Percentiles rank a stretch among this genome's conserved stretches.
Conservation (phyloP, 1,284 basidiomycete genomes). For the Trametes hirsuta region DNA sequence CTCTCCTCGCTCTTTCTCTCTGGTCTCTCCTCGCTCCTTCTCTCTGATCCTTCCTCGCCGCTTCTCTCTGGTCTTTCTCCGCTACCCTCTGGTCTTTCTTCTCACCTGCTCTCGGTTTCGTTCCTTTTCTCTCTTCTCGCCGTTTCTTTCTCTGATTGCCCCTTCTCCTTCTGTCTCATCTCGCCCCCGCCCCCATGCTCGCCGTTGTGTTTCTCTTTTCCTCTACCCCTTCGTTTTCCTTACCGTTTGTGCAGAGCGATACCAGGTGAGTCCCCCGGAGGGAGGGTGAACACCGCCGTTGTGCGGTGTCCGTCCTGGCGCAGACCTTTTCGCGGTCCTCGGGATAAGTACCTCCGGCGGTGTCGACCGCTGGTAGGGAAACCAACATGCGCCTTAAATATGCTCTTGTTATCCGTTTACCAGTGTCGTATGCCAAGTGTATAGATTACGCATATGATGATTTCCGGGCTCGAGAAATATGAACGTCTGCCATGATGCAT, state of each 20-base stretch:
- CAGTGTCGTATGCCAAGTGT: not conserved
- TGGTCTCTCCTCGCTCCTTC: too few relatives aligned
- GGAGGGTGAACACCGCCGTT: not conserved
- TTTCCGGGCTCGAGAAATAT: too few relatives aligned
- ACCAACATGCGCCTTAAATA: conserved; percentile 4
- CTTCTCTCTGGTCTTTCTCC: too few relatives aligned
- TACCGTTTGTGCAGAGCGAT: too few relatives aligned
- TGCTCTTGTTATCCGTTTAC: not conserved
- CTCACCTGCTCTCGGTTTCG: not conserved
- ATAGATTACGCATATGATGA: not conserved
- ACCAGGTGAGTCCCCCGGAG: not conserved
- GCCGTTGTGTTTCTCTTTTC: too few relatives aligned
- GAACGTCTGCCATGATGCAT: too few relatives aligned
- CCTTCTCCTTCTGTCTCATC: not conserved
- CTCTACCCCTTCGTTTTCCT: too few relatives aligned
- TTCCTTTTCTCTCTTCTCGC: not conserved
- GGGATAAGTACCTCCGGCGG: conserved; percentile 3
- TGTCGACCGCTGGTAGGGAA: not conserved
- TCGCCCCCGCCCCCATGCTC: too few relatives aligned
- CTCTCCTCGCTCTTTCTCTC: not conserved
- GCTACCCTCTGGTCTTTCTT: not conserved
- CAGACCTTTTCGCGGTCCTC: conserved; percentile 7
- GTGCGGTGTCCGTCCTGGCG: not conserved
- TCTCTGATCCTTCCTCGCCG: not conserved
- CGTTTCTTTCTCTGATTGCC: not conserved